These are phyloP conservation scores for Ascochyta fabae DNA, from an alignment of 2,329 filamentous ascomycete species.

Conservation along the genomic window DNA sequence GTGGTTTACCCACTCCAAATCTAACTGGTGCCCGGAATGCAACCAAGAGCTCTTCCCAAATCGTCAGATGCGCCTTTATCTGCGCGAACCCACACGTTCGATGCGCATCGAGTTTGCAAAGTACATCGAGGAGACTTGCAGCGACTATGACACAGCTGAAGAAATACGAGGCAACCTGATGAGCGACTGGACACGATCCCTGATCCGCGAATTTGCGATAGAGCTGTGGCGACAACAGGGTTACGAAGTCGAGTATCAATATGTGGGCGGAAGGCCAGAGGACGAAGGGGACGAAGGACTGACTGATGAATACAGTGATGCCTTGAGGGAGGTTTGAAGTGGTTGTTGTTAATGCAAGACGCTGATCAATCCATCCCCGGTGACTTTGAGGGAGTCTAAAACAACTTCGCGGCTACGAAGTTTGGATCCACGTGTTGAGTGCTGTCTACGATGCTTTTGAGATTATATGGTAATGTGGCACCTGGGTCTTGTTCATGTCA, in stretches of 20 bases:
- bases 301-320: no score
- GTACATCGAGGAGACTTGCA: background rate
- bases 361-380: no score
- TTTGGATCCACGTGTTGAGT: no score
- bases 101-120: background rate
- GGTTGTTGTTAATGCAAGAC: no score
- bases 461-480: no score
- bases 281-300: background rate
- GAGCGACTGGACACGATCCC: background rate
- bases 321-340: no score
- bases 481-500: no score
- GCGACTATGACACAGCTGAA: background rate
- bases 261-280: background rate
- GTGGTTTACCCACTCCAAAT: background rate
- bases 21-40: constrained; percentile 2
- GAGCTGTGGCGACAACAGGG: background rate
- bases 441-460: no score
- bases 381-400: no score
- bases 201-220: background rate
- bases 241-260: background rate
- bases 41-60: background rate
- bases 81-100: background rate
- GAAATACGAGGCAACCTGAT: background rate
- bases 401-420: no score
- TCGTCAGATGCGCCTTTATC: background rate